A percentile compares a stretch with the other conserved stretches of the same genome.
Evolutionary conservation across 192 early-diverging fungal genomes (phyloP).

Genomic region (Diversispora eburnea): DNA sequence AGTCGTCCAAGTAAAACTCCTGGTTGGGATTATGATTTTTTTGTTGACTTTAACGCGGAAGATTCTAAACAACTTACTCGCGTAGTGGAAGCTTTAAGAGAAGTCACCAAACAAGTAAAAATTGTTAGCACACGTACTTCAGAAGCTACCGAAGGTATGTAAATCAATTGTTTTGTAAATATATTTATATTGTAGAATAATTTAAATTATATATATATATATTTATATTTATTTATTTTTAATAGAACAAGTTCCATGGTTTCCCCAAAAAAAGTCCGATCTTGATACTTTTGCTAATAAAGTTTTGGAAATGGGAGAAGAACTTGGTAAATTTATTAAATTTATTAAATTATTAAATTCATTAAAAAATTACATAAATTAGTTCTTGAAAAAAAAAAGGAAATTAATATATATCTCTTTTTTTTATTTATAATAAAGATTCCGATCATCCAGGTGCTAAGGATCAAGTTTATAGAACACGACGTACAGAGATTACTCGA

Average conservation of each 20-base stretch:
- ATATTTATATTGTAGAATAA: no score
- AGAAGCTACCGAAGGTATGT: constrained; percentile 37
- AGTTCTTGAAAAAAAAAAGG: constrained; percentile 2
- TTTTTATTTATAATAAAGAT: constrained; percentile 35
- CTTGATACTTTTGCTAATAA: constrained; percentile 90
- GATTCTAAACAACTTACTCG: constrained; percentile 55
- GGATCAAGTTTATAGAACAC: constrained; percentile 78
- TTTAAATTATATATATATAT: not conserved
- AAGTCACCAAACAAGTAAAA: constrained; percentile 66
- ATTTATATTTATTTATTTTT: not conserved
- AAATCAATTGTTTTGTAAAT: not conserved
- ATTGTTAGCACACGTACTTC: constrained; percentile 54
- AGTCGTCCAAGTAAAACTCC: constrained; percentile 76
- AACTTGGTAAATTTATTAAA: constrained; percentile 51
- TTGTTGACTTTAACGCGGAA: constrained; percentile 80
- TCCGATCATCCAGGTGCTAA: constrained; percentile 93
- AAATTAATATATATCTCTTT: not conserved
- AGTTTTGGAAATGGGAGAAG: constrained; percentile 89
- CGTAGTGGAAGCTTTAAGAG: constrained; percentile 61
- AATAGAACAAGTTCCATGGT: constrained; percentile 73
- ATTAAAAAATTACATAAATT: not conserved
- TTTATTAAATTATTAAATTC: not conserved
- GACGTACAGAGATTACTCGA: constrained; percentile 78
- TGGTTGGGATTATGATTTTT: constrained; percentile 89
- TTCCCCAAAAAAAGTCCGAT: constrained; percentile 88